Percentiles rank a stretch among this genome's conserved stretches.
Conservation (phyloP, 345 rosid genomes). For the Raphanus sativus region DNA sequence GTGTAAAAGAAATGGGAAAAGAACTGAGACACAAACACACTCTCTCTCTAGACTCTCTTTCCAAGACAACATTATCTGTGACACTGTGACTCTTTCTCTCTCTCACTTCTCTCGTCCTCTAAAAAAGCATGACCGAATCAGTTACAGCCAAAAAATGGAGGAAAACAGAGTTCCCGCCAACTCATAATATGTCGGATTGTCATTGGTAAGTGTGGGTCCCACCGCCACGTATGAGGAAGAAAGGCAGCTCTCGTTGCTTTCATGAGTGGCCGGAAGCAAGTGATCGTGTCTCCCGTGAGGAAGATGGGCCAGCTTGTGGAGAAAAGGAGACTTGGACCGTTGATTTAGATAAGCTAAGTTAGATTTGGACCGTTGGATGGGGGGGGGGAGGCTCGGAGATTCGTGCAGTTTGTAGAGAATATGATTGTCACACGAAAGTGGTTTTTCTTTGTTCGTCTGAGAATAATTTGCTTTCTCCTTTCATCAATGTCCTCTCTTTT, state of each 20-base stretch:
- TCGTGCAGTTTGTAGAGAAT: conserved; percentile 27
- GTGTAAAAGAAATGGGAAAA: neutral
- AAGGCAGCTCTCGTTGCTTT: conserved; percentile 35
- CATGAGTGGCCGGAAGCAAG: conserved; percentile 56
- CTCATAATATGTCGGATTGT: conserved; percentile 31
- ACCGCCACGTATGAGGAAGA: conserved; percentile 37
- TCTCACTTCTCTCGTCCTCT: conserved; percentile 16
- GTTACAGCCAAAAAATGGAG: conserved; percentile 31
- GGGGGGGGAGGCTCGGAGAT: neutral
- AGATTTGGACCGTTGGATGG: conserved; percentile 32
- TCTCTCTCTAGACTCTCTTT: conserved; percentile 27
- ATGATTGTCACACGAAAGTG: conserved; percentile 31
- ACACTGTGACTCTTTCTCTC: conserved; percentile 28
- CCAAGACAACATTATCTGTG: conserved; percentile 35
- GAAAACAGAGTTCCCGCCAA: conserved; percentile 44
- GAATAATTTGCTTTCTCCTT: conserved; percentile 36
- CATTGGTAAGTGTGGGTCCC: conserved; percentile 34
- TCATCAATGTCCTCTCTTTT: neutral
- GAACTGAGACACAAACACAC: neutral
- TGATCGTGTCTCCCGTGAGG: conserved; percentile 45
- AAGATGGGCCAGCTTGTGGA: neutral
- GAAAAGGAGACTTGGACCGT: conserved; percentile 40
- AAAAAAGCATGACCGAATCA: conserved; percentile 35
- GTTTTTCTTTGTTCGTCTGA: conserved; percentile 32
- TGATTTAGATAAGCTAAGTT: neutral